Base-by-base conservation (phyloP, 257 asterid genomes). In the Petunia axillaris region DNA sequence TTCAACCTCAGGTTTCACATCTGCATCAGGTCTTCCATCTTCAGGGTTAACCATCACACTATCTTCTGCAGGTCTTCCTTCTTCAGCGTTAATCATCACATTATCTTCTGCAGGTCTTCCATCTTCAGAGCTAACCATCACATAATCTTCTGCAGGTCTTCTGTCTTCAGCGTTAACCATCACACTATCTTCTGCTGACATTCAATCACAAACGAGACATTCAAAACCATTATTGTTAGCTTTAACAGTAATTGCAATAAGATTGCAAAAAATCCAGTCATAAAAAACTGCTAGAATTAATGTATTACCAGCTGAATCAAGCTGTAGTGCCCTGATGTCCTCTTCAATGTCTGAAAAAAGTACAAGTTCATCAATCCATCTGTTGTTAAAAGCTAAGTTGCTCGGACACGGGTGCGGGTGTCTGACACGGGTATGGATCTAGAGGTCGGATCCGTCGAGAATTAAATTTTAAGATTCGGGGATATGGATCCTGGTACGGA, bases 301-400 rank as follows among this genome's bases (percentile, higher is more conserved):
- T 38, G 1, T 14, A 11, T 4, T 89, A 94, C 97, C 97, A n/a
- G 97, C 66, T 62, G 97, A 89, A 87, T 91, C 98, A 62, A 94
- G 97, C 85, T 94, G 97, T 90, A 94, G 74, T 13, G 92, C 97
- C 80, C 90, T 94, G 89, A 94, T 93, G 44, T 94, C 98, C 82
- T 93, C 98, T 85, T 87, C 97, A 79, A 94, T 91, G 81, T 91
- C 98, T 93, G 60, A 52, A 84, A 65, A 57, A 11, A 15, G 37
- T 25, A 48, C 25, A n/a, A 35, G 10, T 44, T 4, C 81, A 60
- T 77, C 48, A 25, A 44, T 43, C 80, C 54, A n/a, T 15, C 14
- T 25, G 25, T 25, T 25, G 25, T 25, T 25, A 25, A 25, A 25
- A 25, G n/a, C n/a, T n/a, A n/a, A n/a, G n/a, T n/a, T n/a, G n/a